Evolutionary conservation across 495 filamentous ascomycete genomes (phyloP), one percentile per base, ranked within the genome.

Genomic region (Xylaria sp.): DNA sequence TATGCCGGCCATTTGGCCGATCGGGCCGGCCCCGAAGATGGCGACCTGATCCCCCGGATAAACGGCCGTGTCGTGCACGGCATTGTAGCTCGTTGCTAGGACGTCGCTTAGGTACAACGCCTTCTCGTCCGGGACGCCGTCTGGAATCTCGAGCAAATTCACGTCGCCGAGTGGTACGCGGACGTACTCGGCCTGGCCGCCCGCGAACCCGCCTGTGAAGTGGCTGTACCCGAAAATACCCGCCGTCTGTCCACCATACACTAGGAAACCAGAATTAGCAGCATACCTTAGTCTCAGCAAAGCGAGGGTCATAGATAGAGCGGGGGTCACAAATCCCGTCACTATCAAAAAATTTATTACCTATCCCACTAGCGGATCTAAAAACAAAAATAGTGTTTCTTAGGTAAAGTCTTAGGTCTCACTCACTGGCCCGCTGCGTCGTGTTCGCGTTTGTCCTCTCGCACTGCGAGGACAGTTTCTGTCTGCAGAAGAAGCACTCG

Each of bases 201-300:
- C 94, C 14, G 94, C 93, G 76, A 94, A 97, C 3, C 95, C 95
- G 4, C 94, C 93, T 0, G 92, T 93, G 76, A 97, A 92, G 73
- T 89, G 90, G n/a, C 84, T 86, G 79, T 92, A 93, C 0, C 90
- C 90, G 72, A 92, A 93, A 80, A 90, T 88, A 74, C 93, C 93
- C 1, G 93, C 92, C 0, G 92, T 93, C 24, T 85, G 83, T 11
- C 85, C 84, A 15, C 91, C 92, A 71, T 93, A 97, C 90, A 97
- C 68, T 70, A 29, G 4, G 11, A 21, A 24, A 44, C 24, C n/a
- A 12, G 24, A 41, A 24, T 88, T 44, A 68, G 52, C 24, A 68
- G 52, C 24, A 11, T 2, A 24, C 40, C 55, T 4, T 7, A 8
- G 58, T 15, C n/a, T 61, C 59, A 0, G 26, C 58, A 35, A 61